Evolutionary conservation across 192 early-diverging fungal species (phyloP).

Genomic region (Martensiomyces pterosporus): DNA sequence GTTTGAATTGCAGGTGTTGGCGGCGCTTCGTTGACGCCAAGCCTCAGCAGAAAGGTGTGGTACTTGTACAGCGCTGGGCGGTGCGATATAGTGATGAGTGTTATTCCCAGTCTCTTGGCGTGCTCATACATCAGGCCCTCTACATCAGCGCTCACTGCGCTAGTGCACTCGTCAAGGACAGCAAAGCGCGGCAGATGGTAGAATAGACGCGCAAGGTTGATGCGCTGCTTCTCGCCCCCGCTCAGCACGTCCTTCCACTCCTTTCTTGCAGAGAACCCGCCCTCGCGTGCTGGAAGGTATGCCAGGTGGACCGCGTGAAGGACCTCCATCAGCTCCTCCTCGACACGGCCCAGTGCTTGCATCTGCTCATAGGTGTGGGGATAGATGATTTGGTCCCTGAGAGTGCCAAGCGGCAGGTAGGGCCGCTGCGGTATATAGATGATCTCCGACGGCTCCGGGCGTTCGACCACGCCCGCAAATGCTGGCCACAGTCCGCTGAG

Average conservation of each 20-base stretch:
- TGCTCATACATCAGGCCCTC: slow-evolving; percentile 89
- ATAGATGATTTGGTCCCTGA: slow-evolving; percentile 97
- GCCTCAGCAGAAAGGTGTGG: slow-evolving; percentile 88
- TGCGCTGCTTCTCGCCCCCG: slow-evolving; percentile 94
- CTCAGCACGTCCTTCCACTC: slow-evolving; percentile 92
- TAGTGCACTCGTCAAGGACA: slow-evolving; percentile 92
- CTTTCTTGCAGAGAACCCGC: slow-evolving; percentile 79
- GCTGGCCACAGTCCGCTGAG: slow-evolving; percentile 95
- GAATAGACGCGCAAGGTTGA: slow-evolving; percentile 92
- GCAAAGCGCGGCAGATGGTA: slow-evolving; percentile 95
- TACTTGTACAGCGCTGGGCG: slow-evolving; percentile 94
- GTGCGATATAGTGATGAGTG: slow-evolving; percentile 92
- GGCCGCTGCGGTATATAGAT: slow-evolving; percentile 98
- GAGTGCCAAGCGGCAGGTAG: slow-evolving; percentile 86
- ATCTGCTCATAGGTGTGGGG: slow-evolving; percentile 89
- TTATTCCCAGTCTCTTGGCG: slow-evolving; percentile 79
- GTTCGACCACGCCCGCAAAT: slow-evolving; percentile 73
- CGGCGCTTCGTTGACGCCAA: slow-evolving; percentile 50
- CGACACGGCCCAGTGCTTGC: slow-evolving; percentile 68
- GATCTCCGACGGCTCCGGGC: slow-evolving; percentile 75
- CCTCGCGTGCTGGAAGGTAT: slow-evolving; percentile 81
- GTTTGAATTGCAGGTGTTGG: neutral
- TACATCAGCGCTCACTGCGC: slow-evolving; percentile 86
- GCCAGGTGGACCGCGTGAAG: slow-evolving; percentile 80
- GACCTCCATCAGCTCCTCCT: slow-evolving; percentile 79